Base-by-base conservation (phyloP, 495 filamentous ascomycete genomes). In the Sordaria brevicollis region DNA sequence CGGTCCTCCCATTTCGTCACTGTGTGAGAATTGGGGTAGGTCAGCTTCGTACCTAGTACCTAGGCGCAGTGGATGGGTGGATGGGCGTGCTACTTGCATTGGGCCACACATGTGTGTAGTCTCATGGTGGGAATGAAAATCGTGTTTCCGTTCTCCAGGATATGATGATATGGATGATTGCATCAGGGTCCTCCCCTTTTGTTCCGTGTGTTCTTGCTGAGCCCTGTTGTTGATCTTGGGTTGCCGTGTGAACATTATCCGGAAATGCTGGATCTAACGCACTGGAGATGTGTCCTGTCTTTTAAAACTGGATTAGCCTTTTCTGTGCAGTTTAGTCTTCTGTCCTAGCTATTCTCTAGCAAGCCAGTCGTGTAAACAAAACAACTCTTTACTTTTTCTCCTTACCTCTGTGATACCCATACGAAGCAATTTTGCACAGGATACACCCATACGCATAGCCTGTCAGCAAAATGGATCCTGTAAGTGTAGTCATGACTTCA, bases 401-500 rank as follows among this genome's bases (percentile, higher is more conserved):
- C 0, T 7, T 62, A 2, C 4, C 49, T 8, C 1, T 8, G 13
- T 62, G 49, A 62, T 15, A 31, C 13, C 49, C 49, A 31, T 31
- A 62, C n/a, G n/a, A n/a, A n/a, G 49, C 49, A 33, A 31, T 13
- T 31, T 17, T 62, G 13, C 49, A 15, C 49, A 31, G 5, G 5
- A 31, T 8, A 62, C 17, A 62, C 25, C 15, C 49, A 29, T 54
- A 54, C 21, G 13, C 43, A 31, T 8, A 31, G 9, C 25, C 49
- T 8, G 49, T 17, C 1, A 31, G 33, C 13, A 69, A 54, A 65
- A 77, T 79, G 77, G 68, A 69, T 70, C 75, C 77, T 15, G 77
- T 77, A 73, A 73, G 73, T 62, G 49, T 9, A 57, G 17, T 11
- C 25, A 1, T 13, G 49, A 5, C 19, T 0, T 54, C n/a, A 10